phyloP scores from a whole-genome alignment of 805 yeast species.

The Candida takata region DNA sequence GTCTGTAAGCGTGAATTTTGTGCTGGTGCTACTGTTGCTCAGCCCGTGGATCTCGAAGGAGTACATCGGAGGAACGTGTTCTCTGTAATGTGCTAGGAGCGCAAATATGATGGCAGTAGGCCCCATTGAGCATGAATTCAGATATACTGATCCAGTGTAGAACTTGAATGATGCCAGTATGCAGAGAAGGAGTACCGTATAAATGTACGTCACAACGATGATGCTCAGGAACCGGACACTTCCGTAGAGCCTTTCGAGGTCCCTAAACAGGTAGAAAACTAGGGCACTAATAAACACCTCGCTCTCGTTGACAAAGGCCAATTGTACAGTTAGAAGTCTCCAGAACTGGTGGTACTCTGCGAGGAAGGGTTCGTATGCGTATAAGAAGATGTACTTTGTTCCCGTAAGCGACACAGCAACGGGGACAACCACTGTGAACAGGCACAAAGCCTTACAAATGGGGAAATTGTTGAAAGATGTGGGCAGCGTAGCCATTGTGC shows the following conservation, averaged over 20 bases:
- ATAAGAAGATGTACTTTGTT: constrained; percentile 28
- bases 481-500: constrained; percentile 24
- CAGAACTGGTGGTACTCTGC: constrained; percentile 25
- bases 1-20: constrained; percentile 23
- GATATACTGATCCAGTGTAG: constrained; percentile 13
- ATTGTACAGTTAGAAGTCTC: constrained; percentile 22
- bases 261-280: constrained; percentile 31
- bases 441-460: constrained; percentile 24
- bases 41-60: constrained; percentile 26
- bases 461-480: constrained; percentile 31
- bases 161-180: constrained; percentile 13
- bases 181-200: constrained; percentile 10
- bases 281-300: constrained; percentile 31
- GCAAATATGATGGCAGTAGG: constrained; percentile 30
- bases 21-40: no score
- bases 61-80: constrained; percentile 33
- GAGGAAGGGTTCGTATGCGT: constrained; percentile 29
- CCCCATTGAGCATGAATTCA: constrained; percentile 22
- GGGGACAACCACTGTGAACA: constrained; percentile 23
- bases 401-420: constrained; percentile 29
- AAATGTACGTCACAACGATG: constrained; percentile 11
- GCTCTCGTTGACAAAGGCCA: constrained; percentile 23
- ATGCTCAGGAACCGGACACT: constrained; percentile 27
- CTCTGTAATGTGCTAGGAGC: constrained; percentile 29
- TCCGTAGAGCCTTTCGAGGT: constrained; percentile 32